A percentile compares a stretch with the other conserved stretches of the same genome.
Evolutionary conservation across 495 filamentous ascomycete species (phyloP).

Genomic region (Penicillium pancosmium): DNA sequence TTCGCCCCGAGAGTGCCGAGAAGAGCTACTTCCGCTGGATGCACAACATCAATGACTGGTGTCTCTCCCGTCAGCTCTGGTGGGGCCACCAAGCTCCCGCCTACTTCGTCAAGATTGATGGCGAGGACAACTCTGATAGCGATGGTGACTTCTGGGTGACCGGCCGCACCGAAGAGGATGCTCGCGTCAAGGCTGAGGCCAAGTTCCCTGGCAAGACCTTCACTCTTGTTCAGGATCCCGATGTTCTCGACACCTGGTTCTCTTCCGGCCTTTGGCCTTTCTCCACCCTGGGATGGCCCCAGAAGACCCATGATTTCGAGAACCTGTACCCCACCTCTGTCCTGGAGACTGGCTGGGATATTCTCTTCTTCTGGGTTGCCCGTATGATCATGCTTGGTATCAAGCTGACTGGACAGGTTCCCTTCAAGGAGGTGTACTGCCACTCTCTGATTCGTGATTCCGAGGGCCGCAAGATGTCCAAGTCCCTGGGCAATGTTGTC

Average conservation of each 20-base stretch:
- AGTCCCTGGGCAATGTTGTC: constrained; percentile 82
- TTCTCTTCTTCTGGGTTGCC: constrained; percentile 84
- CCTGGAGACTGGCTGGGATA: constrained; percentile 85
- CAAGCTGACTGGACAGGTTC: constrained; percentile 75
- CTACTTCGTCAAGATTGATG: constrained; percentile 72
- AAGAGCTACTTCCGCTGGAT: constrained; percentile 77
- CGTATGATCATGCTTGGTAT: constrained; percentile 82
- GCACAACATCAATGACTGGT: constrained; percentile 77
- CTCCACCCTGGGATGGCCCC: constrained; percentile 80
- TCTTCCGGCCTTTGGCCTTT: constrained; percentile 81
- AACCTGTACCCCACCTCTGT: constrained; percentile 74
- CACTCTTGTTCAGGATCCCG: constrained; percentile 65
- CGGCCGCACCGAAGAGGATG: constrained; percentile 67
- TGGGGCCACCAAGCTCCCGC: constrained; percentile 82
- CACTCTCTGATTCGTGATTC: constrained; percentile 75
- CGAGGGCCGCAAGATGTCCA: constrained; percentile 83
- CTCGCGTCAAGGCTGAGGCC: constrained; percentile 61
- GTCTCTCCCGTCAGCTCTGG: constrained; percentile 80
- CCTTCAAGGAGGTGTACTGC: constrained; percentile 79
- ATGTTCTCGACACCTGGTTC: constrained; percentile 87
- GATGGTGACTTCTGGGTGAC: constrained; percentile 69
- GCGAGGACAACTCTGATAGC: constrained; percentile 52
- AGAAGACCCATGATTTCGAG: constrained; percentile 64
- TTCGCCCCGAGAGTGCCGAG: constrained; percentile 68
- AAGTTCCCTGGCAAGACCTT: constrained; percentile 73